Evolutionary conservation across 306 rosid genomes (phyloP).

Genomic region (Amphicarpaea edgeworthii): DNA sequence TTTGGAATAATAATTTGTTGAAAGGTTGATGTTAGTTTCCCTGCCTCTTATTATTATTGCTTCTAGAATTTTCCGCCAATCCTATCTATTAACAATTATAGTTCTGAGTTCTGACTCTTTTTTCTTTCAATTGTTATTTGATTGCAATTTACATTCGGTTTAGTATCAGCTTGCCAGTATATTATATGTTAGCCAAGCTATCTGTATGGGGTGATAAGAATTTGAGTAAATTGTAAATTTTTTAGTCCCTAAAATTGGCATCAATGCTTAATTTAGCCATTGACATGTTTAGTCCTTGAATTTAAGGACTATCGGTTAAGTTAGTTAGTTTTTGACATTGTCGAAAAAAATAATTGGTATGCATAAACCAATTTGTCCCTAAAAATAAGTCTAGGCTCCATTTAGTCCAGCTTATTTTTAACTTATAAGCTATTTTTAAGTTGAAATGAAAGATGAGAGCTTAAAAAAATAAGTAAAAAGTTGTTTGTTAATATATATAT

Average conservation of each 20-base stretch:
- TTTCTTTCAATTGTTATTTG: background rate
- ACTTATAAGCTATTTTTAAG: too few species aligned
- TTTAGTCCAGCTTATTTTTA: too few species aligned
- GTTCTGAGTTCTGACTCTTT: background rate
- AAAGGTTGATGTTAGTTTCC: slow-evolving; percentile 19
- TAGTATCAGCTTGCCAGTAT: background rate
- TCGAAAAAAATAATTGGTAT: background rate
- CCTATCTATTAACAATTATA: background rate
- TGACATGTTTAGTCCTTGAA: background rate
- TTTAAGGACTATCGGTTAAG: background rate
- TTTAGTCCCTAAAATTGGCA: background rate
- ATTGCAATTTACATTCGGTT: background rate
- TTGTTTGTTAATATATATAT: too few species aligned
- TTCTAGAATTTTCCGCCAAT: background rate
- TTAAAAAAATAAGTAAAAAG: too few species aligned
- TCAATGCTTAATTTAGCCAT: background rate
- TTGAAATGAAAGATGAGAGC: too few species aligned
- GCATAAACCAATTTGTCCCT: background rate
- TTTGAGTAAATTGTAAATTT: background rate
- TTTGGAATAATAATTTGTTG: slow-evolving; percentile 7
- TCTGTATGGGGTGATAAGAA: background rate
- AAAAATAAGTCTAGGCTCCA: too few species aligned
- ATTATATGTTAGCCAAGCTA: background rate
- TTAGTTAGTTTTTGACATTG: background rate
- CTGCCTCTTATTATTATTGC: background rate